Base-by-base conservation (phyloP, 2,329 filamentous ascomycete genomes). In the Didymella glomerata region DNA sequence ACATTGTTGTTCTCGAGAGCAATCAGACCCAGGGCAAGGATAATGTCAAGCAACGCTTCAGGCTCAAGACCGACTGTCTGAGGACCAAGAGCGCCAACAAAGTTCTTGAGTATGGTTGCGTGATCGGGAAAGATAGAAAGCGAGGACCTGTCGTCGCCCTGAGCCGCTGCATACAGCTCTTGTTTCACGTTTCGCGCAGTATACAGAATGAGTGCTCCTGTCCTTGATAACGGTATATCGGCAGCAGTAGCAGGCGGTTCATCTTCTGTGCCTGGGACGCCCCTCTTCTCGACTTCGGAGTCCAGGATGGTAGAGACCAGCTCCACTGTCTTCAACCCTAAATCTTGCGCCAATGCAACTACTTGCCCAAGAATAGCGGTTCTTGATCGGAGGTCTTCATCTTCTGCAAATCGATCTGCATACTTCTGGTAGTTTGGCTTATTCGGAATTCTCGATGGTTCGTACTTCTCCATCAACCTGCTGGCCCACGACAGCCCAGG, bases 361-460 rank as follows among this genome's bases (percentile, higher is more conserved):
- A 93, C 78, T 69, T 93, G 88, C 0, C 90, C 90, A n/a, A 91
- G 83, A 46, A 90, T 84, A 7, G 85, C 84, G 61, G 91, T 86
- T 57, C 86, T 82, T 16, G 84, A 84, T 58, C 86, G 83, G 30
- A 92, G 77, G 40, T 83, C 78, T 40, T 87, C 82, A 14, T 90
- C 84, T 41, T 88, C 82, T 44, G 86, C 85, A 67, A 90, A 93
- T 4, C 84, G 83, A 63, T 88, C 84, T 47, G 86, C 83, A 66
- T 87, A 82, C 2, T 87, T 91, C 65, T 80, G 81, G 57, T 84
- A 85, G 2, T 85, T 84, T 0, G 86, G 84, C 7, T 93, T 82
- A 44, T 68, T 67, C 16, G 68, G 68, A 22, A 87, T 81, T 68
- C 83, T 86, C 54, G 86, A 83, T 0, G 90, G 90, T 51, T 86